phyloP scores from a whole-genome alignment of 2,329 filamentous ascomycete genomes.

The Chrysosphaeria jannelii region DNA sequence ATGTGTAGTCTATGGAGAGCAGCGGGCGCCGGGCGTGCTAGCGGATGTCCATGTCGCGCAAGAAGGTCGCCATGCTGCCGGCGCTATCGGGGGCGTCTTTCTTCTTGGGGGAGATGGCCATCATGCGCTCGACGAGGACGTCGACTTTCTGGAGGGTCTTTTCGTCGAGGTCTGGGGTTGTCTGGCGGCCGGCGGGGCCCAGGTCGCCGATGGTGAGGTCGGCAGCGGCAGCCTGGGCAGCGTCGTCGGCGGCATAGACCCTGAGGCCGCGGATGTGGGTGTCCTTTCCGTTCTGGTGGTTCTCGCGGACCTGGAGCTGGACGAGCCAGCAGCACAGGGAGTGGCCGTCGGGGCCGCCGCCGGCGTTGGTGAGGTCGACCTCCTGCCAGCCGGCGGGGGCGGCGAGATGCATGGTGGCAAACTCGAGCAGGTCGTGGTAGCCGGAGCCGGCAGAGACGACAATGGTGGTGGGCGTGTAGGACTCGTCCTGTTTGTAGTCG shows the following conservation, averaged over 20 bases:
- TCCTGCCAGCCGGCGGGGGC: slow-evolving; percentile 76
- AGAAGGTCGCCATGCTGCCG: slow-evolving; percentile 11
- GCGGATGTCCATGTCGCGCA: slow-evolving; percentile 14
- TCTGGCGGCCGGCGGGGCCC: slow-evolving; percentile 7
- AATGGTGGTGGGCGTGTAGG: slow-evolving; percentile 86
- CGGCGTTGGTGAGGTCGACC: slow-evolving; percentile 27
- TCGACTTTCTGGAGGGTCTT: slow-evolving; percentile 7
- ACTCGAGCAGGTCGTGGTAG: slow-evolving; percentile 72
- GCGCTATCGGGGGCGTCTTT: slow-evolving; percentile 6
- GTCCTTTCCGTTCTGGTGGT: slow-evolving; percentile 97
- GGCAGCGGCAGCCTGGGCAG: slow-evolving; percentile 8
- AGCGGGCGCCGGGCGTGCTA: too few relatives aligned
- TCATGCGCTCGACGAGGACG: slow-evolving; percentile 8
- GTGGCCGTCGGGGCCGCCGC: slow-evolving; percentile 31
- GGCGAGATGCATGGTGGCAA: slow-evolving; percentile 48
- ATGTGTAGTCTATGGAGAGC: too few relatives aligned
- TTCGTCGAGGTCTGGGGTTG: slow-evolving; percentile 7
- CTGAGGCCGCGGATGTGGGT: slow-evolving; percentile 89
- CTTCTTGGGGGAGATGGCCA: slow-evolving; percentile 7
- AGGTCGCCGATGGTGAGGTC: background rate
- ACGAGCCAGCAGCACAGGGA: slow-evolving; percentile 70
- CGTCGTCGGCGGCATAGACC: slow-evolving; percentile 34
- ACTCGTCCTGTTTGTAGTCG: slow-evolving; percentile 80
- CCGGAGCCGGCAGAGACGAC: slow-evolving; percentile 69
- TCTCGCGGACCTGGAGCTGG: slow-evolving; percentile 74